phyloP scores from a whole-genome alignment of 208 protist genomes.

The Acanthamoeba royreba region DNA sequence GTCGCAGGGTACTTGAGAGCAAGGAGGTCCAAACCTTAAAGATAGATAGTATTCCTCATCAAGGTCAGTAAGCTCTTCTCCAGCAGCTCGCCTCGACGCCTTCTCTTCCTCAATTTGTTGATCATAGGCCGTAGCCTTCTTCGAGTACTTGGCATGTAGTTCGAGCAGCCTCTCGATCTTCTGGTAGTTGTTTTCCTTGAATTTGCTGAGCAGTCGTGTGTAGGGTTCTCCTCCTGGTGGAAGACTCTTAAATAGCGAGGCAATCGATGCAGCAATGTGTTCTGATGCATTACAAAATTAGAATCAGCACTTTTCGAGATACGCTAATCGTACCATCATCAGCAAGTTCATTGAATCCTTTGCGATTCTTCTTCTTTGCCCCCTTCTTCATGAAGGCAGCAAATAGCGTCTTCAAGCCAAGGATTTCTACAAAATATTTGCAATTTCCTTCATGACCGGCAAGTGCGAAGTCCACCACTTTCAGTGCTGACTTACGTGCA shows the following conservation, averaged over 20 bases:
- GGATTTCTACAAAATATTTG: slow-evolving; percentile 62
- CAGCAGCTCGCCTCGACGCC: background rate
- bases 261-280: slow-evolving; percentile 54
- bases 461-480: slow-evolving; percentile 65
- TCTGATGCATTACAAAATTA: slow-evolving; percentile 37
- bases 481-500: slow-evolving; percentile 64
- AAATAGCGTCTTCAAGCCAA: slow-evolving; percentile 77
- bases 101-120: slow-evolving; percentile 6
- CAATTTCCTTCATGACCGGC: background rate
- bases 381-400: slow-evolving; percentile 77
- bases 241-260: slow-evolving; percentile 62
- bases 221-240: background rate
- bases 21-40: background rate
- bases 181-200: slow-evolving; percentile 72
- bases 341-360: slow-evolving; percentile 51
- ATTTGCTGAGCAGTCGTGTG: slow-evolving; percentile 66
- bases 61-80: slow-evolving; percentile 42
- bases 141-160: slow-evolving; percentile 65
- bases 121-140: background rate
- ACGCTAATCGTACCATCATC: slow-evolving; percentile 37
- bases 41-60: slow-evolving; percentile 63
- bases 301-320: background rate
- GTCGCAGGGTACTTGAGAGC: background rate
- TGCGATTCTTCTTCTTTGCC: slow-evolving; percentile 37
- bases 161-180: slow-evolving; percentile 69